phyloP scores from a whole-genome alignment of 2,329 filamentous ascomycete genomes.

The Epichloe aotearoae region DNA sequence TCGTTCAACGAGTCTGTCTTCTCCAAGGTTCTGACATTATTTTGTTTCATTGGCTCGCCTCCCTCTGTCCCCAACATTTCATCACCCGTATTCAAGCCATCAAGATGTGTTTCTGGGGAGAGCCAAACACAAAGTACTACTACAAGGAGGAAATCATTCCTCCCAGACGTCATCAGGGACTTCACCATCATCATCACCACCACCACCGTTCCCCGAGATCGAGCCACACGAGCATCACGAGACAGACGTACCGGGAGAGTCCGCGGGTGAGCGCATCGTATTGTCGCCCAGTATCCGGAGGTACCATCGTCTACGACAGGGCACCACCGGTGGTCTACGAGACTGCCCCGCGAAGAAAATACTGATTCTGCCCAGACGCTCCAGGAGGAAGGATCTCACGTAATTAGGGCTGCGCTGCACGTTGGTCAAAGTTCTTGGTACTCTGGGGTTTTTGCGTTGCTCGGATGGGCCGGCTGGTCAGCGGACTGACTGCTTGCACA shows the following conservation, averaged over 20 bases:
- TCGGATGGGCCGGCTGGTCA: neutral
- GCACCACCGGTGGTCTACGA: constrained; percentile 1
- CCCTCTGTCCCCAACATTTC: neutral
- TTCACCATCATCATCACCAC: constrained; percentile 20
- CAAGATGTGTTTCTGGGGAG: constrained; percentile 37
- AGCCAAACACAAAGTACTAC: constrained; percentile 36
- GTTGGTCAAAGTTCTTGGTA: neutral
- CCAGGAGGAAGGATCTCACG: neutral
- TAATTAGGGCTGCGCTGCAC: neutral
- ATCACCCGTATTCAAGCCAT: neutral
- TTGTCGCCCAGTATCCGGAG: constrained; percentile 8
- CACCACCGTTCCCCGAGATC: constrained; percentile 24
- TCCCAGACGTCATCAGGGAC: constrained; percentile 23
- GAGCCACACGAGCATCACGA: constrained; percentile 29
- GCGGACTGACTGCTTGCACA: neutral
- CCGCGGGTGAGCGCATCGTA: constrained; percentile 27
- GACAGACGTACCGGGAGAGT: constrained; percentile 24
- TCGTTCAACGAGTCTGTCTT: too few relatives aligned
- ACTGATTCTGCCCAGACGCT: neutral
- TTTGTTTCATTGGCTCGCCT: too few relatives aligned
- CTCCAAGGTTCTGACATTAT: too few relatives aligned
- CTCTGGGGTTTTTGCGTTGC: neutral
- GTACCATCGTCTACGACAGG: constrained; percentile 27
- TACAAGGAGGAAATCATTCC: constrained; percentile 42
- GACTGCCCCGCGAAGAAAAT: neutral